phyloP scores from a whole-genome alignment of 176 grass and related monocot species.

The Alloteropsis semialata region DNA sequence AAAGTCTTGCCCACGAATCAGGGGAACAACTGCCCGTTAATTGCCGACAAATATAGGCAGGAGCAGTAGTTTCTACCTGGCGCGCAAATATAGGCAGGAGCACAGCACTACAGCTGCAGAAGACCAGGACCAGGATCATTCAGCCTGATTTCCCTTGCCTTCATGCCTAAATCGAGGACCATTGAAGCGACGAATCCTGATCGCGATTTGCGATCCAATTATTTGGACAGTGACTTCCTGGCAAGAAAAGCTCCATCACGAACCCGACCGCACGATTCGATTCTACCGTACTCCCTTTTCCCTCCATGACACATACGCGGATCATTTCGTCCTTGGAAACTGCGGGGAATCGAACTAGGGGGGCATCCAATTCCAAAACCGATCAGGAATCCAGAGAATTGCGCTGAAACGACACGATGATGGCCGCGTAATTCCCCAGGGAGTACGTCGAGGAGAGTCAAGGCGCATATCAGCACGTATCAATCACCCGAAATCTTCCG shows the following conservation, averaged over 20 bases:
- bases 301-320: neutral
- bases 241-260: neutral
- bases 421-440: too few species aligned
- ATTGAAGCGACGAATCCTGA: neutral
- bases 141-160: constrained; percentile 2
- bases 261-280: neutral
- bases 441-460: too few species aligned
- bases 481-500: neutral
- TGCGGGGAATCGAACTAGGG: too few species aligned
- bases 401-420: too few species aligned
- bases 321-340: too few species aligned
- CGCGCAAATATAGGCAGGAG: too few species aligned
- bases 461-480: neutral
- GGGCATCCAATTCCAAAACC: too few species aligned
- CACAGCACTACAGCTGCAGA: neutral
- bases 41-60: too few species aligned
- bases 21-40: too few species aligned
- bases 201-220: neutral
- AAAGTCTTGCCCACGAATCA: too few species aligned
- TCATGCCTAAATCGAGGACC: constrained; percentile 24
- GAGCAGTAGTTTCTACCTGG: too few species aligned
- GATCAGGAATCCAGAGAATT: neutral
- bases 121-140: neutral
- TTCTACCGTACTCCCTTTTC: neutral
- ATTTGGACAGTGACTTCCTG: neutral